Percentiles rank a stretch among this genome's conserved stretches.
phyloP scores from a whole-genome alignment of 805 yeast species.

The Sungouiella blattae region DNA sequence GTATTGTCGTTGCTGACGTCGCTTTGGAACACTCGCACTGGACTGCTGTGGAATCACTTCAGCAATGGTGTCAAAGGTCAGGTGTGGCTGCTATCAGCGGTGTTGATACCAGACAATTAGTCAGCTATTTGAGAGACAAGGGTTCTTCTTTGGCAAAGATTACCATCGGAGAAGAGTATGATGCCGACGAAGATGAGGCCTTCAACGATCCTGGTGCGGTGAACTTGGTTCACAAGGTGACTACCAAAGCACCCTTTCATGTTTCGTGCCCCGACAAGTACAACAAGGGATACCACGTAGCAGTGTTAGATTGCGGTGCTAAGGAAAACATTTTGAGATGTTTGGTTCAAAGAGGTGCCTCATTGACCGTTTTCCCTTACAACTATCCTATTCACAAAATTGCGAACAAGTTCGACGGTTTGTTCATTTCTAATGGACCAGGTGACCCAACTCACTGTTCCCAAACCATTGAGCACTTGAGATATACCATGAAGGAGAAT shows the following conservation, averaged over 20 bases:
- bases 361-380: slow-evolving; percentile 94
- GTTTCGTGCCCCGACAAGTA: slow-evolving; percentile 58
- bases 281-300: slow-evolving; percentile 67
- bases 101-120: slow-evolving; percentile 94
- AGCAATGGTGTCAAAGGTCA: slow-evolving; percentile 94
- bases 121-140: slow-evolving; percentile 87
- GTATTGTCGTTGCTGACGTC: slow-evolving; percentile 93
- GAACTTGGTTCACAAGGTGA: slow-evolving; percentile 87
- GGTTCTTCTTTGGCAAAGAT: slow-evolving; percentile 93
- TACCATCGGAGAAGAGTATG: slow-evolving; percentile 86
- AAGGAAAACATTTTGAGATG: slow-evolving; percentile 96
- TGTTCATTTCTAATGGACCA: slow-evolving; percentile 94
- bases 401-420: slow-evolving; percentile 90
- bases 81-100: slow-evolving; percentile 95
- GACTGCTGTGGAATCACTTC: slow-evolving; percentile 96
- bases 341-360: slow-evolving; percentile 90
- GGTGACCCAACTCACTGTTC: slow-evolving; percentile 96
- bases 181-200: slow-evolving; percentile 88
- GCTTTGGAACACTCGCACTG: slow-evolving; percentile 97
- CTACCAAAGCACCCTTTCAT: slow-evolving; percentile 94
- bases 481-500: slow-evolving; percentile 59
- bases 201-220: slow-evolving; percentile 86
- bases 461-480: slow-evolving; percentile 70
- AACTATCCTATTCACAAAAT: slow-evolving; percentile 89
- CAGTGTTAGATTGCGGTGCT: slow-evolving; percentile 96